phyloP scores from a whole-genome alignment of 495 filamentous ascomycete genomes.

The Tuber magnatum region DNA sequence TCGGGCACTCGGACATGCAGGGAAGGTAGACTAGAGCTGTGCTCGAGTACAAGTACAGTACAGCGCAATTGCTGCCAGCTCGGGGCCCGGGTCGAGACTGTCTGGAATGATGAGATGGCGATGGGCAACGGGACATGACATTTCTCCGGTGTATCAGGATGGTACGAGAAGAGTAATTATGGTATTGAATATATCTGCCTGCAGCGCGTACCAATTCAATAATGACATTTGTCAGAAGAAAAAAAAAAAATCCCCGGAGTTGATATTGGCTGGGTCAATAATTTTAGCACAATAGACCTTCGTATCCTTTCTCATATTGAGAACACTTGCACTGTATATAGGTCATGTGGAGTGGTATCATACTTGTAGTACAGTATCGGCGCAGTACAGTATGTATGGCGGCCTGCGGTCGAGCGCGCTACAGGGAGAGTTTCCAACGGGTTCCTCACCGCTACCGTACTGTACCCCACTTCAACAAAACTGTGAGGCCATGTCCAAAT shows the following conservation, averaged over 20 bases:
- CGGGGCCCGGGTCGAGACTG: not conserved
- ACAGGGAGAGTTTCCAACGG: not conserved
- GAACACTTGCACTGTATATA: not conserved
- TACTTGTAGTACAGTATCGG: no score
- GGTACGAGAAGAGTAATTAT: not conserved
- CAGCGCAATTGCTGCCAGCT: not conserved
- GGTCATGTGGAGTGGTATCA: not conserved
- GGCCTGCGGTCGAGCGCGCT: not conserved
- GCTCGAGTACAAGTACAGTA: no score
- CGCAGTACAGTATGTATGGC: no score
- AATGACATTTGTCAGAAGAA: not conserved
- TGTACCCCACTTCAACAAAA: not conserved
- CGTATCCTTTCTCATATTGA: not conserved
- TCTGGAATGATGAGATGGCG: not conserved
- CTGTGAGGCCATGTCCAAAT: not conserved
- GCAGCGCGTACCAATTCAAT: not conserved
- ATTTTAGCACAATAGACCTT: not conserved
- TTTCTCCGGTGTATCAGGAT: not conserved
- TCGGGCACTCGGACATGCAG: not conserved
- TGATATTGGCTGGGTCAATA: not conserved
- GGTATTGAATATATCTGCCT: not conserved
- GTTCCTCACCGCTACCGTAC: not conserved
- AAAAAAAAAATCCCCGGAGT: no score
- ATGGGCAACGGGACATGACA: not conserved
- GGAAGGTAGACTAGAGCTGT: no score